phyloP scores from a whole-genome alignment of 1,139 yeast species.

The Candida mesenterica region DNA sequence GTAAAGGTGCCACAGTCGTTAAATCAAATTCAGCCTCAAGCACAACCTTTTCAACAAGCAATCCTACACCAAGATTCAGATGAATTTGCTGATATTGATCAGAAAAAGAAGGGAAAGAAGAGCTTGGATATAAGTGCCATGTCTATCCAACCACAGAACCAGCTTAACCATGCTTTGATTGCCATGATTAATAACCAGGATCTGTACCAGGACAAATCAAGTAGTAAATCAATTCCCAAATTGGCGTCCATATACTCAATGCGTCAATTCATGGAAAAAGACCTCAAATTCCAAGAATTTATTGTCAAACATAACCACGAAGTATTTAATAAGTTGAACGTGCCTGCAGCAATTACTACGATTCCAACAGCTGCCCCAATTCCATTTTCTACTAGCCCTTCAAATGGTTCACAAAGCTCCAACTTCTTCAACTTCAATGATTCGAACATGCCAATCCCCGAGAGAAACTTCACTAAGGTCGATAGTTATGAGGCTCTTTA shows the following conservation, averaged over 20 bases:
- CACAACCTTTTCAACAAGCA: background rate
- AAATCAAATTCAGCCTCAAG: background rate
- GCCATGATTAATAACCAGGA: slow-evolving; percentile 19
- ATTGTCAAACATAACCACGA: slow-evolving; percentile 22
- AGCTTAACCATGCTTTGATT: slow-evolving; percentile 25
- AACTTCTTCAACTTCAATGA: slow-evolving; percentile 12
- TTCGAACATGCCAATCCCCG: slow-evolving; percentile 17
- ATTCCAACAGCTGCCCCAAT: background rate
- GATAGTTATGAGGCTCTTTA: slow-evolving; percentile 43
- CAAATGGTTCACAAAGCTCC: slow-evolving; percentile 6
- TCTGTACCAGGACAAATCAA: slow-evolving; percentile 28
- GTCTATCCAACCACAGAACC: slow-evolving; percentile 28
- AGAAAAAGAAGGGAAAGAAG: slow-evolving; percentile 17
- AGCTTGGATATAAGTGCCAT: slow-evolving; percentile 18
- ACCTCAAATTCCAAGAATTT: slow-evolving; percentile 40
- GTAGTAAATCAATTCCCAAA: slow-evolving; percentile 26
- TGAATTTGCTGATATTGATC: slow-evolving; percentile 8
- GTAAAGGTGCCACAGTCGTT: slow-evolving; percentile 4
- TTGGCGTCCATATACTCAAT: slow-evolving; percentile 47
- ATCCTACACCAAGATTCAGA: background rate
- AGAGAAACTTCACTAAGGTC: slow-evolving; percentile 20
- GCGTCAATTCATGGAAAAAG: slow-evolving; percentile 53
- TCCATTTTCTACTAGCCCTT: background rate
- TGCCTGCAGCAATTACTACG: background rate
- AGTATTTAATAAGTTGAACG: slow-evolving; percentile 15